Evolutionary conservation across 2,329 filamentous ascomycete genomes (phyloP).

Genomic region (Cytospora mali): DNA sequence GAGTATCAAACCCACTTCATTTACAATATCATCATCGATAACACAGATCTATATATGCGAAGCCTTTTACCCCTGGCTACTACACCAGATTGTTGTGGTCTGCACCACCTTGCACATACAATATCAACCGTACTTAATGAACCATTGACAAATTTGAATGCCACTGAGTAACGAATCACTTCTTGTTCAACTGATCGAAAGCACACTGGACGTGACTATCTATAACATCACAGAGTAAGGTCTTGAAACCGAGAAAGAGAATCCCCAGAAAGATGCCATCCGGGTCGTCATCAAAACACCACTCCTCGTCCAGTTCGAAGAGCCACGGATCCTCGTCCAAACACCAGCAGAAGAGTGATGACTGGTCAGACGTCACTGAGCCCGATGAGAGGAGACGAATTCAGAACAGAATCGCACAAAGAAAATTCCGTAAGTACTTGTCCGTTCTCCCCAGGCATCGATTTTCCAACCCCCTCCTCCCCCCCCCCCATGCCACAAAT

Average conservation of each 20-base stretch:
- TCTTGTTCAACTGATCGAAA: too few relatives aligned
- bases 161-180: background rate
- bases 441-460: background rate
- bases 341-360: constrained; percentile 50
- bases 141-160: constrained; percentile 2
- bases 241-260: constrained; percentile 37
- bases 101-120: background rate
- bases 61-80: background rate
- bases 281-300: constrained; percentile 32
- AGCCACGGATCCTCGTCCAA: constrained; percentile 38
- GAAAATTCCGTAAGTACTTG: constrained; percentile 68
- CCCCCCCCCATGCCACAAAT: background rate
- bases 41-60: background rate
- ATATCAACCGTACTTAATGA: background rate
- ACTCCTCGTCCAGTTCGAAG: constrained; percentile 31
- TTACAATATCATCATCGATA: constrained; percentile 16
- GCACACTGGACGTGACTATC: background rate
- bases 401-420: constrained; percentile 75
- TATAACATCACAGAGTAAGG: constrained; percentile 29
- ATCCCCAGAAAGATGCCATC: constrained; percentile 38
- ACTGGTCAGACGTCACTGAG: constrained; percentile 72
- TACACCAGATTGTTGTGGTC: constrained; percentile 7
- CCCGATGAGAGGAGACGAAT: constrained; percentile 72
- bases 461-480: background rate
- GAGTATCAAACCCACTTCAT: constrained; percentile 21